These are phyloP conservation scores for Heliamphora pulchella DNA, from an alignment of 179 eudicot genomes.

Conservation along the genomic window DNA sequence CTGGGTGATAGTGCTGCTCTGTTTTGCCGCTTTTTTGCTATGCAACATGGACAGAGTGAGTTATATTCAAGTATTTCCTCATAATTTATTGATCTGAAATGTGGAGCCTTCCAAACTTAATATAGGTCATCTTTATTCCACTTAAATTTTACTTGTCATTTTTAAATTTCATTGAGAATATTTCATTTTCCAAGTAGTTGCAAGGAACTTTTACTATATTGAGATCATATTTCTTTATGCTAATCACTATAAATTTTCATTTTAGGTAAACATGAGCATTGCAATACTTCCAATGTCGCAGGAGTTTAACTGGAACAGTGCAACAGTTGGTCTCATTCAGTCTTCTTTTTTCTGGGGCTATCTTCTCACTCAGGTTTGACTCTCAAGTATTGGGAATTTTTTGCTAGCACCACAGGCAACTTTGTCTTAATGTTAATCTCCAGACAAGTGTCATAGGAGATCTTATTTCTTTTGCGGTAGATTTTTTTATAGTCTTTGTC, in stretches of 20 bases:
- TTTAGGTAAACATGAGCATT: constrained; percentile 95
- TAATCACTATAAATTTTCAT: constrained; percentile 15
- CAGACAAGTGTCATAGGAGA: too few relatives aligned
- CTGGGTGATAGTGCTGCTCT: constrained; percentile 85
- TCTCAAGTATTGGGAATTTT: background rate
- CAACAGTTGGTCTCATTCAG: constrained; percentile 94
- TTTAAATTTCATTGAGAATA: constrained; percentile 5
- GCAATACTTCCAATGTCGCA: constrained; percentile 98
- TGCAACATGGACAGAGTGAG: constrained; percentile 99
- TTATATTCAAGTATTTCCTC: constrained; percentile 17
- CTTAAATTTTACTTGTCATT: background rate
- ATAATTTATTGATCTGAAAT: background rate
- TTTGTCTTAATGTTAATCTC: background rate
- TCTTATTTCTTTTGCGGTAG: too few relatives aligned
- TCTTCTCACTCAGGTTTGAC: constrained; percentile 86
- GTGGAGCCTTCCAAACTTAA: background rate
- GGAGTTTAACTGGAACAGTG: constrained; percentile 85
- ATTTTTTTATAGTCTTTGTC: too few relatives aligned
- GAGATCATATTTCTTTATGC: background rate
- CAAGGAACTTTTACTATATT: constrained; percentile 4
- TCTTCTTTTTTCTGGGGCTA: constrained; percentile 99
- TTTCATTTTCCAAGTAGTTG: constrained; percentile 13
- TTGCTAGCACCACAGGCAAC: background rate
- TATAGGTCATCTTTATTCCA: background rate
- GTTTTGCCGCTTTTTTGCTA: constrained; percentile 76